Evolutionary conservation across 192 early-diverging fungal genomes (phyloP).

Genomic region (Lunasporangiospora selenospora): DNA sequence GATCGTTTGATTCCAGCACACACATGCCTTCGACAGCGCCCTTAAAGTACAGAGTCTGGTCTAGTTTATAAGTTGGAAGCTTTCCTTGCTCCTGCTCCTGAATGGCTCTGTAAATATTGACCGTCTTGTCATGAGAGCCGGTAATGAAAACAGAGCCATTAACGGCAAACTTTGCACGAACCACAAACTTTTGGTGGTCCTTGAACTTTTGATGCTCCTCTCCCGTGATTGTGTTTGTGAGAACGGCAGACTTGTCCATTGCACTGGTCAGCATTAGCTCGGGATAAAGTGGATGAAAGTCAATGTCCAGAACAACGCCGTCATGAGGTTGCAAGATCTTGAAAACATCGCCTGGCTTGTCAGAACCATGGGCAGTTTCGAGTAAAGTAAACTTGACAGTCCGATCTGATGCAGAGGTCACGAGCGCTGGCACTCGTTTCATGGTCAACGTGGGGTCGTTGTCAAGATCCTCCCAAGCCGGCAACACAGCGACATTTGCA

Average conservation of each 20-base stretch:
- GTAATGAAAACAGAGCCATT: conserved; percentile 66
- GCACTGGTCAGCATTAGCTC: conserved; percentile 59
- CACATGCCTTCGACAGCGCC: conserved; percentile 74
- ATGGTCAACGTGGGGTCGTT: conserved; percentile 12
- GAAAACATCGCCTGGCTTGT: conserved; percentile 41
- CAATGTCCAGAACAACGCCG: conserved; percentile 66
- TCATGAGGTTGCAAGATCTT: conserved; percentile 56
- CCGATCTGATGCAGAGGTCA: conserved; percentile 67
- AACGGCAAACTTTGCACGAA: conserved; percentile 64
- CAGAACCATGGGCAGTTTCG: conserved; percentile 46
- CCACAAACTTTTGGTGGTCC: conserved; percentile 77
- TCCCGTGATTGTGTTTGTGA: conserved; percentile 51
- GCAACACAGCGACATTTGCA: conserved; percentile 26
- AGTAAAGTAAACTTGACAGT: conserved; percentile 60
- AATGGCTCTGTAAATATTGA: conserved; percentile 62
- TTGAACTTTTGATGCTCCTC: conserved; percentile 64
- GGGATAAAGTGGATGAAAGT: conserved; percentile 64
- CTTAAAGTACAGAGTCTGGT: conserved; percentile 54
- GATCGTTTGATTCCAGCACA: conserved; percentile 51
- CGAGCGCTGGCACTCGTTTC: conserved; percentile 43
- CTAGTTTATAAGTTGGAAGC: conserved; percentile 32
- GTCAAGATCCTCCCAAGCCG: conserved; percentile 29
- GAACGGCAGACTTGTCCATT: conserved; percentile 56
- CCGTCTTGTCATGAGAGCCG: conserved; percentile 73
- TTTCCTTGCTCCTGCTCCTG: conserved; percentile 6